Evolutionary conservation across 208 protist genomes (phyloP).

Genomic region (Leishmania tropica): DNA sequence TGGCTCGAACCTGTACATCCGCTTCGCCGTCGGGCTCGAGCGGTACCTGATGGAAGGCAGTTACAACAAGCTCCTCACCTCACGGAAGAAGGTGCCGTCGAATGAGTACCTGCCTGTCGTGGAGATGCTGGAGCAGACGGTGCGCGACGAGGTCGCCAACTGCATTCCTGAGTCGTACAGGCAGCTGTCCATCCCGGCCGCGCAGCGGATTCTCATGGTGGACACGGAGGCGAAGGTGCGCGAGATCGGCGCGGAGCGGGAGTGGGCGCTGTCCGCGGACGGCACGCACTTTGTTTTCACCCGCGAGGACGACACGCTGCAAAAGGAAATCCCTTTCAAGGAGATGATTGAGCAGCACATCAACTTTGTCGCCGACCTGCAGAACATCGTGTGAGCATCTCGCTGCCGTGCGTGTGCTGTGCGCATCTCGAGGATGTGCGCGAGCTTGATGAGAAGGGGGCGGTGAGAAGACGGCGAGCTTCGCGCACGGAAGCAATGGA

Average conservation of each 20-base stretch:
- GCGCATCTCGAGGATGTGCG: too few species aligned
- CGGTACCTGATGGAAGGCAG: slow-evolving; percentile 94
- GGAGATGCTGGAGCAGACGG: slow-evolving; percentile 88
- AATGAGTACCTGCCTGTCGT: slow-evolving; percentile 92
- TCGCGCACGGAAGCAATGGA: too few species aligned
- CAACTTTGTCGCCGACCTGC: slow-evolving; percentile 74
- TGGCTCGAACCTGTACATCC: slow-evolving; percentile 73
- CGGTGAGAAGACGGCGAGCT: too few species aligned
- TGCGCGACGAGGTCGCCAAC: slow-evolving; percentile 88
- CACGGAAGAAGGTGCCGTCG: slow-evolving; percentile 83
- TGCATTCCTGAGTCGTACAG: slow-evolving; percentile 91
- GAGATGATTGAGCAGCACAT: slow-evolving; percentile 84
- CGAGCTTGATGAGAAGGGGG: too few species aligned
- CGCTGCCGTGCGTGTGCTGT: background rate
- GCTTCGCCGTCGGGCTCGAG: slow-evolving; percentile 89
- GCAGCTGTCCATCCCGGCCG: slow-evolving; percentile 66
- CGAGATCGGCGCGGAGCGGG: slow-evolving; percentile 55
- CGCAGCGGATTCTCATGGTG: slow-evolving; percentile 91
- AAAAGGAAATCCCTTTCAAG: slow-evolving; percentile 79
- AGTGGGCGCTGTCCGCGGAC: slow-evolving; percentile 66
- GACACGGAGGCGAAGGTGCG: slow-evolving; percentile 66
- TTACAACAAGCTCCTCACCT: slow-evolving; percentile 92
- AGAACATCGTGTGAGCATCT: slow-evolving; percentile 77
- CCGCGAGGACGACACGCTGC: slow-evolving; percentile 71
- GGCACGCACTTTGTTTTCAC: slow-evolving; percentile 72